A percentile compares a stretch with the other conserved stretches of the same genome.
These are phyloP conservation scores for Tausonia pullulans DNA, from an alignment of 1,284 basidiomycete species.

Conservation along the genomic window DNA sequence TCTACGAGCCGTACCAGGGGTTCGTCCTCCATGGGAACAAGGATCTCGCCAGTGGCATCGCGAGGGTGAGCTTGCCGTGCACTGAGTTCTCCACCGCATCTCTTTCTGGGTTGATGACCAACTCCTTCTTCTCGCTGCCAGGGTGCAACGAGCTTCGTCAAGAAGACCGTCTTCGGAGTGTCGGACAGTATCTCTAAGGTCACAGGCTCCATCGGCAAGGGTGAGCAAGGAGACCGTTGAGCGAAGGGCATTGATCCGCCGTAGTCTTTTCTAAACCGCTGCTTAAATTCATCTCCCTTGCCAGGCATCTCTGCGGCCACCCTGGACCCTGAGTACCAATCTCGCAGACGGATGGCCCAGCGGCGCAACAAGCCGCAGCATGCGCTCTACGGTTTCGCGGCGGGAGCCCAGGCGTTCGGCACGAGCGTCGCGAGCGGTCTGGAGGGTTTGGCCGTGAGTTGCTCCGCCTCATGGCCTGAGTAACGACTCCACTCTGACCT, in stretches of 20 bases:
- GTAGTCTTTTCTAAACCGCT: not conserved
- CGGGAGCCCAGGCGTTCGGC: conserved; percentile 87
- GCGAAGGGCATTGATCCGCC: too few relatives aligned
- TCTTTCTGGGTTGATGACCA: not conserved
- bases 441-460: conserved; percentile 79
- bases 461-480: not conserved
- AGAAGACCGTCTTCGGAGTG: conserved; percentile 96
- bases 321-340: conserved; percentile 91
- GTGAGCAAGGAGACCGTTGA: conserved; percentile 33
- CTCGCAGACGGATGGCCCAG: conserved; percentile 72
- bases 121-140: conserved; percentile 27
- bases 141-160: conserved; percentile 96
- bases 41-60: conserved; percentile 93
- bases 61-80: conserved; percentile 49
- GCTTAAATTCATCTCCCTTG: not conserved
- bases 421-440: conserved; percentile 90
- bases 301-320: conserved; percentile 88
- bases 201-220: conserved; percentile 94
- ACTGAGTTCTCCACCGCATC: not conserved
- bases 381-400: conserved; percentile 91
- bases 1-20: conserved; percentile 97
- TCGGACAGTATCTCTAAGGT: conserved; percentile 95
- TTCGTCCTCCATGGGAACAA: conserved; percentile 95
- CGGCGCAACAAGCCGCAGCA: conserved; percentile 90
- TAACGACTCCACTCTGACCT: not conserved